Conservation (phyloP, 2,329 filamentous ascomycete genomes). For the Endoconidiophora polonica region DNA sequence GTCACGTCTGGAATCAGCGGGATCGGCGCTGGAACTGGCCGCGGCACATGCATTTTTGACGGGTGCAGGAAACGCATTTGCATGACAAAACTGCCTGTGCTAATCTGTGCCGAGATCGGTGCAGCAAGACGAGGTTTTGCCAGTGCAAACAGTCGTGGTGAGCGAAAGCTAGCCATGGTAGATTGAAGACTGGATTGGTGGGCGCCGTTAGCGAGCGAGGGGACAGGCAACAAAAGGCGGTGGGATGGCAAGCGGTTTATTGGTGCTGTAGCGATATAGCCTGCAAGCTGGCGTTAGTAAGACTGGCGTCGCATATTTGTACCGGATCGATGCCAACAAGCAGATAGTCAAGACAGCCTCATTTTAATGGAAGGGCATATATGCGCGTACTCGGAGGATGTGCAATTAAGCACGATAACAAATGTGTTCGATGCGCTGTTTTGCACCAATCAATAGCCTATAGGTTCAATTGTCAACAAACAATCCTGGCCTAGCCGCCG, state of each 20-base stretch:
- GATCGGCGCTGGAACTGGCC: slow-evolving; percentile 36
- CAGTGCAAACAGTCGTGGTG: slow-evolving; percentile 1
- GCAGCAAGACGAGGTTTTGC: background rate
- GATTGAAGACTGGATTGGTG: background rate
- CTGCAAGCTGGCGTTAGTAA: background rate
- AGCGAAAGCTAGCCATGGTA: slow-evolving; percentile 5
- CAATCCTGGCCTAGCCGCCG: background rate
- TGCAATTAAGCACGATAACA: too few relatives aligned
- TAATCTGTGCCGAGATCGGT: background rate
- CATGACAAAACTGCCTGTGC: background rate
- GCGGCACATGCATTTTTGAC: slow-evolving; percentile 7
- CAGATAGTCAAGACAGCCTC: background rate
- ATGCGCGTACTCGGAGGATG: too few relatives aligned
- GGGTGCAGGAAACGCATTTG: slow-evolving; percentile 3
- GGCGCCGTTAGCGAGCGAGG: too few relatives aligned
- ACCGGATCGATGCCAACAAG: too few relatives aligned
- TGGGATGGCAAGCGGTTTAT: too few relatives aligned
- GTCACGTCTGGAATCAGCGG: slow-evolving; percentile 71
- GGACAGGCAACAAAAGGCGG: too few relatives aligned
- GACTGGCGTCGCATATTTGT: too few relatives aligned
- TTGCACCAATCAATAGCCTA: background rate
- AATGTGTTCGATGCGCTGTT: background rate
- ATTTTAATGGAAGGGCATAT: too few relatives aligned
- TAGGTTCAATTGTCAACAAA: background rate
- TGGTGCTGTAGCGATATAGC: background rate